Evolutionary conservation across 805 yeast species (phyloP).

Genomic region (Cyberlindnera mrakii): DNA sequence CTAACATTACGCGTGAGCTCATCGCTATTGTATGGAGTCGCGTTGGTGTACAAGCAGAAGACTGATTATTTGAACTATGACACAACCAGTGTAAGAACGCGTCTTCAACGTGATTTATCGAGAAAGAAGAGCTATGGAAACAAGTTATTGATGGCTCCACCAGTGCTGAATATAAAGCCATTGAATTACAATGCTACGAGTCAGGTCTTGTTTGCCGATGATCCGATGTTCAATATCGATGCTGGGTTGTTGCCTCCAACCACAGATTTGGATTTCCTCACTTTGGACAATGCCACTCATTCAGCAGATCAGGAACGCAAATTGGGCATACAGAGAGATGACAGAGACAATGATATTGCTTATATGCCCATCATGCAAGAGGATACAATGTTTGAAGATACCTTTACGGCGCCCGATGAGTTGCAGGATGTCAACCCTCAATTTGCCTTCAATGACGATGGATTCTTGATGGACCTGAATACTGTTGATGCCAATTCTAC

Average conservation of each 20-base stretch:
- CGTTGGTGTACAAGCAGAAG: slow-evolving; percentile 42
- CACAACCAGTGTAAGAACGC: slow-evolving; percentile 16
- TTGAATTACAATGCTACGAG: background rate
- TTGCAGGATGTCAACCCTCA: slow-evolving; percentile 16
- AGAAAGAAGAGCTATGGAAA: slow-evolving; percentile 1
- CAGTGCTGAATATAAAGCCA: background rate
- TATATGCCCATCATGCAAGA: slow-evolving; percentile 3
- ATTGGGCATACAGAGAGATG: slow-evolving; percentile 12
- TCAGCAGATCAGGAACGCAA: background rate
- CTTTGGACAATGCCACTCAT: background rate
- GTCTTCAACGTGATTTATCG: slow-evolving; percentile 19
- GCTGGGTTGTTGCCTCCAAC: slow-evolving; percentile 25
- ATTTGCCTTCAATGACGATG: slow-evolving; percentile 24
- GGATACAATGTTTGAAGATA: slow-evolving; percentile 1
- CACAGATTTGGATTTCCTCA: slow-evolving; percentile 14
- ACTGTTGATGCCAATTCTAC: slow-evolving; percentile 1
- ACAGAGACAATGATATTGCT: slow-evolving; percentile 13
- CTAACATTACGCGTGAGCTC: slow-evolving; percentile 31
- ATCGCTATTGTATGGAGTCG: slow-evolving; percentile 38
- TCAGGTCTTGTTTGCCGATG: slow-evolving; percentile 28
- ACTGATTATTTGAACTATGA: slow-evolving; percentile 36
- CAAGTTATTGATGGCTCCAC: slow-evolving; percentile 7
- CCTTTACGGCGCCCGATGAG: slow-evolving; percentile 4
- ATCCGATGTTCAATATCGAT: slow-evolving; percentile 31
- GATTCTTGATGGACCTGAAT: slow-evolving; percentile 17